Percentiles rank a stretch among this genome's conserved stretches.
phyloP scores from a whole-genome alignment of 352 stramenopile genomes.

The Pythium aristosporum region DNA sequence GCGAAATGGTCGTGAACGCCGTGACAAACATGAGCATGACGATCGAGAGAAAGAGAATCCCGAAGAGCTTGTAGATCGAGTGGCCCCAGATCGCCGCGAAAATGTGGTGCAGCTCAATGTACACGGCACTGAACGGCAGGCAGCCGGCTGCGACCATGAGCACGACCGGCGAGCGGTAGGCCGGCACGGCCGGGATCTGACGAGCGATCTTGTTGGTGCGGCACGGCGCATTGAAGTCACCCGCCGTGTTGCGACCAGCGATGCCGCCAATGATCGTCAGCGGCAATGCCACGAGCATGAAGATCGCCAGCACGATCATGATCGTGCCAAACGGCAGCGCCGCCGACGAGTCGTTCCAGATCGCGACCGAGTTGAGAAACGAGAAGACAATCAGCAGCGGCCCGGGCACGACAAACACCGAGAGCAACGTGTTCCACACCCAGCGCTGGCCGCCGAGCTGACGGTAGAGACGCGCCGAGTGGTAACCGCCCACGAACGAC shows the following conservation, averaged over 20 bases:
- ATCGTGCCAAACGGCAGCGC: conserved; percentile 96
- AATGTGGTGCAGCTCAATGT: conserved; percentile 99
- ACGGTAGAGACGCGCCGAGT: conserved; percentile 92
- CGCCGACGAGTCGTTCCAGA: conserved; percentile 94
- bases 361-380: conserved; percentile 94
- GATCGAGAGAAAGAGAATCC: conserved; percentile 96
- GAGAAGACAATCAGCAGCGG: conserved; percentile 92
- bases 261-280: conserved; percentile 94
- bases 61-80: conserved; percentile 98
- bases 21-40: conserved; percentile 95
- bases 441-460: conserved; percentile 94
- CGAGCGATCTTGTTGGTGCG: conserved; percentile 95
- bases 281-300: conserved; percentile 91
- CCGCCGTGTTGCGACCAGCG: conserved; percentile 90
- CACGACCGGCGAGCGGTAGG: conserved; percentile 81
- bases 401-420: conserved; percentile 89
- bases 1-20: conserved; percentile 96
- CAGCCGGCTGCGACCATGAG: conserved; percentile 94
- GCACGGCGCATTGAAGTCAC: conserved; percentile 92
- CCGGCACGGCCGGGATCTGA: conserved; percentile 91
- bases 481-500: conserved; percentile 91
- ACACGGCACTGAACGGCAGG: conserved; percentile 97
- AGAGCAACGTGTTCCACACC: conserved; percentile 94
- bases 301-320: conserved; percentile 92
- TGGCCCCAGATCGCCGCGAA: conserved; percentile 98